A percentile compares a stretch with the other conserved stretches of the same genome.
Evolutionary conservation across 2,329 filamentous ascomycete species (phyloP).

Genomic region (Scedosporium dehoogii): DNA sequence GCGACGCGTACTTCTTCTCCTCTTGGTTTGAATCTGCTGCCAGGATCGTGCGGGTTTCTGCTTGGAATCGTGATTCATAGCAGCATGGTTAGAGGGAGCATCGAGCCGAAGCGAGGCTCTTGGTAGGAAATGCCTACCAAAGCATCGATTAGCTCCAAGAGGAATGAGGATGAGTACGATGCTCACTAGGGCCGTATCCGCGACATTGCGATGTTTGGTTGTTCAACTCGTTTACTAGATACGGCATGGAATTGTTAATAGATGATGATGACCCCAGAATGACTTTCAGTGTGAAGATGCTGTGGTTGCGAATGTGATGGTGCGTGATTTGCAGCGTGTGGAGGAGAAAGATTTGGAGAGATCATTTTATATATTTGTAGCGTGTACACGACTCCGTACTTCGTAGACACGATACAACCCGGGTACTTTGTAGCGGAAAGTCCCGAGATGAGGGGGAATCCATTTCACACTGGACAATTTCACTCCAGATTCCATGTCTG

Average conservation of each 20-base stretch:
- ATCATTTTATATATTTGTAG: background rate
- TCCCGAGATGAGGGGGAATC: too few relatives aligned
- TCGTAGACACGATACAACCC: too few relatives aligned
- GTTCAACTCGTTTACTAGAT: background rate
- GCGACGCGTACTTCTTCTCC: background rate
- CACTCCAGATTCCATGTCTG: background rate
- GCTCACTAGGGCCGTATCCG: background rate
- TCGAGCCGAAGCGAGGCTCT: background rate
- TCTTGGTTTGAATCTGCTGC: background rate
- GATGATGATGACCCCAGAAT: background rate
- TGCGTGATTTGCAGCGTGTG: background rate
- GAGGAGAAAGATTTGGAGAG: background rate
- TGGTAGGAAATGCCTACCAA: background rate
- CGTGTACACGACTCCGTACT: too few relatives aligned
- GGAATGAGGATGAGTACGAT: background rate
- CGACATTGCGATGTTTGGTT: background rate
- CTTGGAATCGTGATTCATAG: background rate
- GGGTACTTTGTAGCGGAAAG: too few relatives aligned
- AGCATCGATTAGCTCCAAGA: background rate
- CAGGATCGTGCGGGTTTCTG: background rate
- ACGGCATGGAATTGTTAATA: background rate
- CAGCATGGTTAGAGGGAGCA: background rate
- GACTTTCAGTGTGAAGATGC: background rate
- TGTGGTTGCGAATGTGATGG: background rate
- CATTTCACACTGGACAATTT: too few relatives aligned